Evolutionary conservation across 129 eudicot genomes (phyloP), one percentile per base, ranked within the genome.

Genomic region (Lactuca sativa): DNA sequence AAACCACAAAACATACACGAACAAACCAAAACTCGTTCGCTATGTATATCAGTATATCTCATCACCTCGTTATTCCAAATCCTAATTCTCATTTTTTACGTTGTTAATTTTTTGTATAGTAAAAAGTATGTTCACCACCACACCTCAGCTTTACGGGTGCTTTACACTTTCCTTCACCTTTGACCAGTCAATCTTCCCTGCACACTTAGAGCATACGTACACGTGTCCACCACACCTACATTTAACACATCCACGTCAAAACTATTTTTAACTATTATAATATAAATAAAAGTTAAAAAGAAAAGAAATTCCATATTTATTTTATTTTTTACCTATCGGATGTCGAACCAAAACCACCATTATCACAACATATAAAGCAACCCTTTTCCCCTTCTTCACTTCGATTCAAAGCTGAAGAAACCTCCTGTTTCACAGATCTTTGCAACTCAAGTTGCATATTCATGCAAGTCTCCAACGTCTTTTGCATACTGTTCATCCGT

Each of bases 381-480:
- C 81, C 44, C 30, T 62, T 64, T 44, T 56, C 16, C 59, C 16
- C 44, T 38, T 80, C 77, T 36, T 67, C 67, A 14, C 76, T 66
- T 44, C 96, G 82, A 62, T 84, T 85, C 32, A 84, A 71, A 44
- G 97, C 96, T 2, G 96, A 91, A 30, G 95, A 95, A 62, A 95
- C 86, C 56, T 90, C 97, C 70, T 85, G 90, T 12, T 83, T 82
- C 41, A 95, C 82, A 7, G 91, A 74, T 9, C 81, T 82, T 78
- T 90, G 91, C 82, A 95, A 71, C 80, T 95, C 97, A 36, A 84
- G 78, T 74, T 95, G 97, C 89, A 87, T 88, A 18, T 84, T 95
- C 89, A 90, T 90, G 84, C 97, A 95, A 17, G 86, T 77, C 73
- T 95, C 99, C 33, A 95, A 80, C 82, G 86, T 90, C 53, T 62